A percentile compares a stretch with the other conserved stretches of the same genome.
phyloP scores from a whole-genome alignment of 2,329 filamentous ascomycete genomes.

The Monilinia polystroma region DNA sequence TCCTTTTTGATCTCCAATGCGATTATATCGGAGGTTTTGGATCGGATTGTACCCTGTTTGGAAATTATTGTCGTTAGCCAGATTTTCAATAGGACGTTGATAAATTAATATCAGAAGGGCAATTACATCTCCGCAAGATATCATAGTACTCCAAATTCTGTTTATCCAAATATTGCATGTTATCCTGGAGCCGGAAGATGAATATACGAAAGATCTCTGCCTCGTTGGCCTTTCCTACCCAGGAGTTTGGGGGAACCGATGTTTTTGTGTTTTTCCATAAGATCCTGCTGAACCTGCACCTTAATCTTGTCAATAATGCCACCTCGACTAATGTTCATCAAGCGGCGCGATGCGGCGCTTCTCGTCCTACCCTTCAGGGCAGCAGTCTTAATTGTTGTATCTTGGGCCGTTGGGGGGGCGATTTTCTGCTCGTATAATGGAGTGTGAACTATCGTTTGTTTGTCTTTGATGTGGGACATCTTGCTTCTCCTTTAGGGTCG shows the following conservation, averaged over 20 bases:
- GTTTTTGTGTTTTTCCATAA: not conserved
- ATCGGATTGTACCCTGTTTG: not conserved
- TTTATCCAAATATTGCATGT: not conserved
- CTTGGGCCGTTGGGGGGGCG: not conserved
- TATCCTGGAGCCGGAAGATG: not conserved
- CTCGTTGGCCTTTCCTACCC: not conserved
- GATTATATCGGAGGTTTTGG: not conserved
- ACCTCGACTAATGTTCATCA: fast-evolving
- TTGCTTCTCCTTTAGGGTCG: not conserved
- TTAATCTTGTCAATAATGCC: not conserved
- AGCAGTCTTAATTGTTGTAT: not conserved
- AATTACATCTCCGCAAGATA: not conserved
- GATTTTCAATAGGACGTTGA: not conserved
- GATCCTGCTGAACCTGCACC: not conserved
- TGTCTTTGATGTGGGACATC: not conserved
- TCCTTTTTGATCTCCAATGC: not conserved
- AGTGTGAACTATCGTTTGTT: not conserved
- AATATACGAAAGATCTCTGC: not conserved
- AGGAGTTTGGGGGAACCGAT: no score
- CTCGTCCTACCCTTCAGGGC: not conserved
- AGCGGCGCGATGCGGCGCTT: not conserved
- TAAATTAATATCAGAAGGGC: not conserved
- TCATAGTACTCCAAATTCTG: not conserved
- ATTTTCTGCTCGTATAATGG: not conserved
- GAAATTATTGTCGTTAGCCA: not conserved